phyloP scores from a whole-genome alignment of 108 stramenopile genomes.

The Pinguiococcus pyrenoidosus region DNA sequence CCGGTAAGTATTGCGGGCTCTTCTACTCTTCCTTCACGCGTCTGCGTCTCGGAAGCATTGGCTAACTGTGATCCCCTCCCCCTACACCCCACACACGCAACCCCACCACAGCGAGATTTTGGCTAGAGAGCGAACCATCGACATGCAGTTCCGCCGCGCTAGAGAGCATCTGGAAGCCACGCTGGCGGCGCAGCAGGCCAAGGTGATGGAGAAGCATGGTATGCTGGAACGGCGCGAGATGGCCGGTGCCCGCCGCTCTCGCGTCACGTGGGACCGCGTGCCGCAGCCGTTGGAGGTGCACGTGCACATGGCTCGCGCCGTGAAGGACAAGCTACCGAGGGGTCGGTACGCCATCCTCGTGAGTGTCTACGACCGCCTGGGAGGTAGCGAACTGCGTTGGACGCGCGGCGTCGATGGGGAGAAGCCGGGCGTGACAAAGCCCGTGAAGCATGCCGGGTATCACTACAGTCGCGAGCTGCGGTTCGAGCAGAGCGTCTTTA shows the following conservation, averaged over 20 bases:
- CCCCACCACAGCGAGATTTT: too few species aligned
- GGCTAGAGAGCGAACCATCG: too few species aligned
- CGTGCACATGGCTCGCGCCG: constrained; percentile 27
- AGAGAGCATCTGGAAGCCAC: too few species aligned
- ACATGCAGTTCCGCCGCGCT: too few species aligned
- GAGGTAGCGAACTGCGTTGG: constrained; percentile 30
- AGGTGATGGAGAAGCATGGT: too few species aligned
- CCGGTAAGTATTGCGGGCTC: too few species aligned
- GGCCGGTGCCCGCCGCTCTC: constrained; percentile 4
- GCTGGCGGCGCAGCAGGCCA: too few species aligned
- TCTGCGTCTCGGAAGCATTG: too few species aligned
- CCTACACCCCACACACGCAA: too few species aligned
- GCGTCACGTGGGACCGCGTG: constrained; percentile 23
- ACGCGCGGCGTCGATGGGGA: neutral
- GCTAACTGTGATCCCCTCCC: too few species aligned
- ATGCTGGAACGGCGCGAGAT: neutral
- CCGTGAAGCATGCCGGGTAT: constrained; percentile 34
- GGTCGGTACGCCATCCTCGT: constrained; percentile 31
- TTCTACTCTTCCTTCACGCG: too few species aligned
- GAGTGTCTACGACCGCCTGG: constrained; percentile 37
- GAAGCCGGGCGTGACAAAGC: constrained; percentile 25
- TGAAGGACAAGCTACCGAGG: constrained; percentile 26
- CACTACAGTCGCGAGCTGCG: constrained; percentile 30
- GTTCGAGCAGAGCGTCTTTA: constrained; percentile 29
- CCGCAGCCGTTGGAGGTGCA: constrained; percentile 38